Conservation (phyloP, 2,329 filamentous ascomycete genomes). For the Kalaharituber pfeilii region DNA sequence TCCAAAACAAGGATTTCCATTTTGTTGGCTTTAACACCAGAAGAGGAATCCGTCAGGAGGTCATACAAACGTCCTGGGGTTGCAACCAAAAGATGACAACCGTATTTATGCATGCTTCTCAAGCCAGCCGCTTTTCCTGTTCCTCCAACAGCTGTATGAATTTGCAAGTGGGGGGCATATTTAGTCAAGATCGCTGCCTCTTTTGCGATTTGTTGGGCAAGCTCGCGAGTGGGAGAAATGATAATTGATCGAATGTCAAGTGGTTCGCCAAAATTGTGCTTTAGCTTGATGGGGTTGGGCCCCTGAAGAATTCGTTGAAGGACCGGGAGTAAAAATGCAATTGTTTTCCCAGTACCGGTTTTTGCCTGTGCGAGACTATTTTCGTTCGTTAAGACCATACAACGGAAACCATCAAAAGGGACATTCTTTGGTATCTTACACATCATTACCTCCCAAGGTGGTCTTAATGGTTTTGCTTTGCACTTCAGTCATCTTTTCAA, state of each 20-base stretch:
- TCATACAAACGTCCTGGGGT: slow-evolving; percentile 81
- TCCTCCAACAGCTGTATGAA: slow-evolving; percentile 76
- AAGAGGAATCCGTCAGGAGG: slow-evolving; percentile 48
- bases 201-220: slow-evolving; percentile 61
- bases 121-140: slow-evolving; percentile 60
- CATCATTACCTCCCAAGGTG: slow-evolving; percentile 60
- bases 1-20: slow-evolving; percentile 45
- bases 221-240: slow-evolving; percentile 62
- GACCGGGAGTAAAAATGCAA: slow-evolving; percentile 77
- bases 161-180: slow-evolving; percentile 36
- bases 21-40: slow-evolving; percentile 45
- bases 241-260: slow-evolving; percentile 45
- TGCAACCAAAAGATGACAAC: slow-evolving; percentile 77
- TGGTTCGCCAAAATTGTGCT: background rate
- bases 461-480: slow-evolving; percentile 69
- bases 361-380: slow-evolving; percentile 75
- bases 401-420: slow-evolving; percentile 2
- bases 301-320: slow-evolving; percentile 62
- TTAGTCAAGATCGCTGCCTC: slow-evolving; percentile 51
- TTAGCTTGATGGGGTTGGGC: slow-evolving; percentile 32
- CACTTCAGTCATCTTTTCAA: slow-evolving; percentile 81
- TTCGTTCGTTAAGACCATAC: slow-evolving; percentile 10
- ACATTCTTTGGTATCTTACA: slow-evolving; percentile 42
- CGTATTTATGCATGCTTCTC: slow-evolving; percentile 47
- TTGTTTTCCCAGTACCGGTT: slow-evolving; percentile 91